Conservation (phyloP, 2,329 filamentous ascomycete species). For the Metarhizium brunneum region DNA sequence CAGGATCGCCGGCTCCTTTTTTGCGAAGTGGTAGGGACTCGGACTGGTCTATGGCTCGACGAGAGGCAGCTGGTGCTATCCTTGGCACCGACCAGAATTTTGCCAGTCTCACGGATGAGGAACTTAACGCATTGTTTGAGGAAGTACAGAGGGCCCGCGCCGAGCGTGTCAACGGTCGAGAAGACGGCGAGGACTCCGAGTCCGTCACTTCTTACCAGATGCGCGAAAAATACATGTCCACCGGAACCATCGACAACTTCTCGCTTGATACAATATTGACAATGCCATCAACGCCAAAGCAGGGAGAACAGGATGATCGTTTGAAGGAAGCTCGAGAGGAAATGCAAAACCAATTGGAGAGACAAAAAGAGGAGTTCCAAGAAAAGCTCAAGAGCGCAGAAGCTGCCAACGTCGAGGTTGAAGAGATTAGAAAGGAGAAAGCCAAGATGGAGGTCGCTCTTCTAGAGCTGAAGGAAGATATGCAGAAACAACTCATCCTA, state of each 20-base stretch:
- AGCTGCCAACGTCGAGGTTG: slow-evolving; percentile 66
- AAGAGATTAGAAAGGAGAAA: slow-evolving; percentile 78
- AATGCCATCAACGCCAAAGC: slow-evolving; percentile 84
- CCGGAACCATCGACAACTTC: slow-evolving; percentile 90
- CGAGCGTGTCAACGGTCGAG: slow-evolving; percentile 59
- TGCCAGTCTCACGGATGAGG: slow-evolving; percentile 81
- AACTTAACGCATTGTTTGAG: slow-evolving; percentile 86
- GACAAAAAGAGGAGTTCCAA: slow-evolving; percentile 74
- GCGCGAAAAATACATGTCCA: slow-evolving; percentile 91
- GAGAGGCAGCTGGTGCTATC: slow-evolving; percentile 87
- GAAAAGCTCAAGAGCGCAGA: slow-evolving; percentile 69
- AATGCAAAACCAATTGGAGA: slow-evolving; percentile 74
- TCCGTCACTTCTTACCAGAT: slow-evolving; percentile 80
- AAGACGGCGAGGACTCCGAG: slow-evolving; percentile 82
- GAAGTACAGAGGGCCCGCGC: slow-evolving; percentile 85
- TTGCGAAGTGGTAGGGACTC: slow-evolving; percentile 63
- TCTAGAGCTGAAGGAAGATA: slow-evolving; percentile 70
- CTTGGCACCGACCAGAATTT: slow-evolving; percentile 89
- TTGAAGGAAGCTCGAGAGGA: slow-evolving; percentile 69
- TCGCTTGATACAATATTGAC: slow-evolving; percentile 91
- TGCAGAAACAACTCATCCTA: slow-evolving; percentile 73
- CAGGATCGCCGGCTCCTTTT: slow-evolving; percentile 68
- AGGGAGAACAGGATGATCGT: slow-evolving; percentile 65
- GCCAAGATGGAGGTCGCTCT: slow-evolving; percentile 76
- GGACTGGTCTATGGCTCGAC: slow-evolving; percentile 88